These are phyloP conservation scores for Alternaria triticimaculans DNA, from an alignment of 2,329 filamentous ascomycete species.

Conservation along the genomic window DNA sequence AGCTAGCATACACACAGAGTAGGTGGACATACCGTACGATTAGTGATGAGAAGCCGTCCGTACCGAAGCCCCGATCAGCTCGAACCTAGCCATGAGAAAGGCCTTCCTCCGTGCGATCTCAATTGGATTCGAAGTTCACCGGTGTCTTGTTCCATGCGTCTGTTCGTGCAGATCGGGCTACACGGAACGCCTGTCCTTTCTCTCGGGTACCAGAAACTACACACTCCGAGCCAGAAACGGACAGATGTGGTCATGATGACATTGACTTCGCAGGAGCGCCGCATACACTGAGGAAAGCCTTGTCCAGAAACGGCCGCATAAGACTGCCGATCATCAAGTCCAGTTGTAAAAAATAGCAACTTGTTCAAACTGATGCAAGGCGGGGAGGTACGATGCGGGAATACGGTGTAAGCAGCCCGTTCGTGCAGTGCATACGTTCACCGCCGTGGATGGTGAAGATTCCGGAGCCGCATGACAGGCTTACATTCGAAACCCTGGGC, in stretches of 20 bases:
- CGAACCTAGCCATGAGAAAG: neutral
- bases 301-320: neutral
- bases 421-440: no score
- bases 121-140: neutral
- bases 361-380: no score
- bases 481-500: no score
- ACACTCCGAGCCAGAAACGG: no score
- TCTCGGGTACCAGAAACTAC: no score
- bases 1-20: neutral
- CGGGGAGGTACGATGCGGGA: no score
- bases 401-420: no score
- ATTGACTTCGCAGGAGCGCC: neutral
- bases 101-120: neutral
- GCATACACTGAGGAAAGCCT: neutral
- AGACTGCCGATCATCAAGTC: neutral
- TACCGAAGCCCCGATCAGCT: neutral
- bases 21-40: neutral
- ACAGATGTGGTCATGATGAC: neutral
- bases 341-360: neutral
- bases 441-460: no score
- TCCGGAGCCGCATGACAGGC: no score
- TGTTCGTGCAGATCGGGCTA: no score
- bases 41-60: neutral
- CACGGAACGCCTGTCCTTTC: no score
- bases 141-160: neutral